These are phyloP conservation scores for Clavispora phyllophila DNA, from an alignment of 805 yeast species.

Conservation along the genomic window DNA sequence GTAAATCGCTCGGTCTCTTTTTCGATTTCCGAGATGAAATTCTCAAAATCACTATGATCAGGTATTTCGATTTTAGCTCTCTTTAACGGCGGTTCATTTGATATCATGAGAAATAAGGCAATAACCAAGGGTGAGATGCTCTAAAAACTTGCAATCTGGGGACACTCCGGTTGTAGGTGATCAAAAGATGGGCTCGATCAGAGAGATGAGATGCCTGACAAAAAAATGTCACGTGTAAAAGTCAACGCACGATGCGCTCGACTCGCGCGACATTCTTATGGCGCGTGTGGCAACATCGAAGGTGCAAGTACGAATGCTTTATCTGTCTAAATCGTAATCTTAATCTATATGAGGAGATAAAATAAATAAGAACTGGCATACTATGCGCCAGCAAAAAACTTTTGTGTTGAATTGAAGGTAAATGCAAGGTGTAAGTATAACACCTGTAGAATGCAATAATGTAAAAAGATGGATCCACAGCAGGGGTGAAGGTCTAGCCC, in stretches of 20 bases:
- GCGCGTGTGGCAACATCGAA: too few species aligned
- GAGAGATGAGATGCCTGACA: slow-evolving; percentile 1
- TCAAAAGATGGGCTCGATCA: background rate
- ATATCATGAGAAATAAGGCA: background rate
- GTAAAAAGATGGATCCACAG: background rate
- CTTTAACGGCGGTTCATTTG: slow-evolving; percentile 1
- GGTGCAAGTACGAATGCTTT: too few species aligned
- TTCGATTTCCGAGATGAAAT: slow-evolving; percentile 11
- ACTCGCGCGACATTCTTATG: too few species aligned
- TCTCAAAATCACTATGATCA: slow-evolving; percentile 5
- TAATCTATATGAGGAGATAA: background rate
- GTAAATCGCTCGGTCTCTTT: slow-evolving; percentile 1
- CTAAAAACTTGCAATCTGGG: background rate
- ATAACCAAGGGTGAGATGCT: background rate
- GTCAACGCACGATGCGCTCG: too few species aligned
- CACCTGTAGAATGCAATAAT: background rate
- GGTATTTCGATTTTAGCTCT: background rate
- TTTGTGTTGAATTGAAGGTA: background rate
- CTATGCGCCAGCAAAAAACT: background rate
- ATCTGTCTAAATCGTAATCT: too few species aligned
- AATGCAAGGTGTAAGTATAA: background rate
- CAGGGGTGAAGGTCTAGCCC: background rate
- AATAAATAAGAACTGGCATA: background rate
- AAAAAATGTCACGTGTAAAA: background rate
- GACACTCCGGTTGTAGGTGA: background rate